Evolutionary conservation across 2,329 filamentous ascomycete species (phyloP), one percentile per base, ranked within the genome.

Genomic region (Diaporthe caulivora): DNA sequence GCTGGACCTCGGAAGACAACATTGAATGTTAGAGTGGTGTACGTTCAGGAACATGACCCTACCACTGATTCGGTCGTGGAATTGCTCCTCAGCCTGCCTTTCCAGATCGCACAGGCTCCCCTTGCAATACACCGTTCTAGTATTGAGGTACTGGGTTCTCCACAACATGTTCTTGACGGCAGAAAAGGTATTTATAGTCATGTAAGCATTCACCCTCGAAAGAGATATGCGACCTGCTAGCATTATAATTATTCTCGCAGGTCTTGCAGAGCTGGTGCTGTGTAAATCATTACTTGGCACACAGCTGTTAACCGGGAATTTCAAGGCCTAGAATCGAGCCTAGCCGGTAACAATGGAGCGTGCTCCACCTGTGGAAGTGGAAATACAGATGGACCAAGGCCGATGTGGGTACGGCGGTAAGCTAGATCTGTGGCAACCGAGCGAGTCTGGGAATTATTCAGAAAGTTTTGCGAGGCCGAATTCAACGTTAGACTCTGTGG

Each of bases 201-300:
- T 15, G 2, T 17, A 18, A 2, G 3, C 18, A 17, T 3, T 18
- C 29, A 2, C 51, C 6, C 17, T 1, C 1, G n/a, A n/a, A 10
- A 17, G 26, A 29, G 0, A 54, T 31, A 6, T 5, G 51, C 3
- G 17, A 29, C 49, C 8, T 18, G 2, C 3, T 26, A 18, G 5
- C 24, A 29, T 29, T 15, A 29, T 2, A 10, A 26, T 29, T 29
- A 26, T 29, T 10, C 9, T 58, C n/a, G 21, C 55, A 58, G 5
- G 10, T 24, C 24, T 17, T 40, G 8, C n/a, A 26, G 15, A 18
- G 37, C 37, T 37, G 42, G 29, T 62, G 57, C 9, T 3, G 29
- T 44, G 24, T 13, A 8, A 44, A 21, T 18, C 3, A 44, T 21
- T 29, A 60, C 57, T 26, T 26, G 24, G 18, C 37, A n/a, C 37